Percentiles rank a stretch among this genome's conserved stretches.
These are phyloP conservation scores for Amanita fuliginea DNA, from an alignment of 768 basidiomycete genomes.

Conservation along the genomic window DNA sequence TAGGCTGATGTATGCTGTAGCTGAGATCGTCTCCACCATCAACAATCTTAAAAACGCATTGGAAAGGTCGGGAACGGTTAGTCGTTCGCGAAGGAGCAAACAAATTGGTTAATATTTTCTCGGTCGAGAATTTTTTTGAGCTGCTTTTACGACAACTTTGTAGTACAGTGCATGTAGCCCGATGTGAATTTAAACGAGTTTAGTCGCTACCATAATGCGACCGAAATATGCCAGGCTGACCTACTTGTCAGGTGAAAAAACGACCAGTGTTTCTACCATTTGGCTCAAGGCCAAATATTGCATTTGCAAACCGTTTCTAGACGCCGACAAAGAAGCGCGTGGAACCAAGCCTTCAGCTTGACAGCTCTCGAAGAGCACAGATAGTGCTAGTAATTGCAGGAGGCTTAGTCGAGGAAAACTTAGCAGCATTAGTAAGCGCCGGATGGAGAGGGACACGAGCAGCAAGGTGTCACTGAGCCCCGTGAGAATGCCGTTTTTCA, in stretches of 20 bases:
- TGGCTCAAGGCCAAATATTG: conserved; percentile 14
- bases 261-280: conserved; percentile 74
- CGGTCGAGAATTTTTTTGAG: not conserved
- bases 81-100: conserved; percentile 52
- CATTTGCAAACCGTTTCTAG: conserved; percentile 35
- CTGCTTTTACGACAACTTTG: not conserved
- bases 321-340: no score
- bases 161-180: no score
- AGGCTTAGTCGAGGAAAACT: no score
- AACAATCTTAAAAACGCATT: conserved; percentile 50
- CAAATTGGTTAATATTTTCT: conserved; percentile 29
- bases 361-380: no score
- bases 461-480: no score
- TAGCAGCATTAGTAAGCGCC: no score
- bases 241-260: conserved; percentile 66
- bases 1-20: conserved; percentile 20
- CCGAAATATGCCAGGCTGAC: conserved; percentile 63
- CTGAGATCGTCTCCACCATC: conserved; percentile 71
- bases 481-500: no score
- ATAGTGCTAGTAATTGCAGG: no score
- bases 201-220: conserved; percentile 59
- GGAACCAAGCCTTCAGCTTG: no score
- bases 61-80: conserved; percentile 55
- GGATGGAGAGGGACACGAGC: no score
- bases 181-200: conserved; percentile 29